Evolutionary conservation across 768 basidiomycete species (phyloP), one percentile per base, ranked within the genome.

Genomic region (Steccherinum ochraceum): DNA sequence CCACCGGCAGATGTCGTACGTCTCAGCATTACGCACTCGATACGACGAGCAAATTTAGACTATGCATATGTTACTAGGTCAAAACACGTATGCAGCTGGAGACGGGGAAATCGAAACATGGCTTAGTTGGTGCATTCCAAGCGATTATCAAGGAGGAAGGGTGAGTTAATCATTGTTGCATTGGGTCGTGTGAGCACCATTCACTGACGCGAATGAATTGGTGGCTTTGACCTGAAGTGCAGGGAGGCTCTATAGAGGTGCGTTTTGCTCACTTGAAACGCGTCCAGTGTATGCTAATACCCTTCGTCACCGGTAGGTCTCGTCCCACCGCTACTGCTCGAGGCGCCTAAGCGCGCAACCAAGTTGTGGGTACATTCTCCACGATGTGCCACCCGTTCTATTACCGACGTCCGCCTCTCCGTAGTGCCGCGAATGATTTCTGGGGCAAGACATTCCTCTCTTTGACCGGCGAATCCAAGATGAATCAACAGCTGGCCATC

Each of bases 61-160:
- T n/a, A n/a, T n/a, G n/a, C n/a, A n/a, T n/a, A n/a, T 52, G 41
- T 51, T 48, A 23, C 43, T 63, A 93, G 89, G 93, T 97, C 64
- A 97, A 99, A 73, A 99, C 96, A 19, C 89, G 96, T 23, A 94
- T 97, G 84, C 96, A 99, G 66, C 76, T 99, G n/a, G 87, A 89
- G 65, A 89, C 84, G 3, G 91, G 91, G 2, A 90, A 88, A 69
- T 69, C 76, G 27, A 68, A 78, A 42, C 74, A 80, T 51, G 89
- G 93, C 4, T 78, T 98, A 60, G 74, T 96, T 20, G 87, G 90
- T 41, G 90, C 81, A 24, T 84, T 99, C 68, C 73, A 72, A 52
- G 75, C 83, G 12, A 98, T 99, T 63, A 71, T 99, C 21, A 83
- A 78, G 48, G 76, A 90, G 62, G 95, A 99, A 77, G 96, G 95